phyloP scores from a whole-genome alignment of 805 yeast species.

The Myxozyma vanderwaltii region DNA sequence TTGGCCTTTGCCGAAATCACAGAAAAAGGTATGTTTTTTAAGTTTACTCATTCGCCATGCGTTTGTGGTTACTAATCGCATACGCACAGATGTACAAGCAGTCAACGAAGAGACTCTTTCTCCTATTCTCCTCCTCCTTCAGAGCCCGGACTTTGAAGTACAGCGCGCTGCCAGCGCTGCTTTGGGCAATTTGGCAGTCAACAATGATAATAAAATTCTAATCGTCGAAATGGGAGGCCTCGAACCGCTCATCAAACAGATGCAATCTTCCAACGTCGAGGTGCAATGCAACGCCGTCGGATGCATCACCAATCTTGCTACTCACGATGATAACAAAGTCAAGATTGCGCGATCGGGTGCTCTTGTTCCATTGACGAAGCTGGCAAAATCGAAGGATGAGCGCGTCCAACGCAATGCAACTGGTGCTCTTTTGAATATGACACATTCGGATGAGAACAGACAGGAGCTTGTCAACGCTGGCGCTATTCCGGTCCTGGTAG shows the following conservation, averaged over 20 bases:
- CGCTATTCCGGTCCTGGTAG: slow-evolving; percentile 93
- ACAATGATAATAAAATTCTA: slow-evolving; percentile 87
- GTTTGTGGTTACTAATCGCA: not conserved
- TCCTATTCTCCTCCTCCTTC: slow-evolving; percentile 85
- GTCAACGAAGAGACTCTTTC: slow-evolving; percentile 90
- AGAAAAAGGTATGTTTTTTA: slow-evolving; percentile 60
- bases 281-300: slow-evolving; percentile 99
- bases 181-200: slow-evolving; percentile 95
- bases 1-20: slow-evolving; percentile 98
- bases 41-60: not conserved
- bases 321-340: slow-evolving; percentile 95
- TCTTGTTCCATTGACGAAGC: slow-evolving; percentile 85
- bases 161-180: slow-evolving; percentile 99
- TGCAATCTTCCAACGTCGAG: slow-evolving; percentile 96
- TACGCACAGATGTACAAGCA: slow-evolving; percentile 66
- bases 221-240: slow-evolving; percentile 98
- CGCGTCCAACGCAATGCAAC: slow-evolving; percentile 98
- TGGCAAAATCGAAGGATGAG: slow-evolving; percentile 91
- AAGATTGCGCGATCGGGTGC: slow-evolving; percentile 97
- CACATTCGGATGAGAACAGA: slow-evolving; percentile 95
- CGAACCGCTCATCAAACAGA: slow-evolving; percentile 93
- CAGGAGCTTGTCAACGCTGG: slow-evolving; percentile 97
- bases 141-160: slow-evolving; percentile 87
- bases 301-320: slow-evolving; percentile 95
- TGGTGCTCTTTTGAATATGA: slow-evolving; percentile 96